These are phyloP conservation scores for Dryas drummondii DNA, from an alignment of 306 rosid genomes.

Conservation along the genomic window DNA sequence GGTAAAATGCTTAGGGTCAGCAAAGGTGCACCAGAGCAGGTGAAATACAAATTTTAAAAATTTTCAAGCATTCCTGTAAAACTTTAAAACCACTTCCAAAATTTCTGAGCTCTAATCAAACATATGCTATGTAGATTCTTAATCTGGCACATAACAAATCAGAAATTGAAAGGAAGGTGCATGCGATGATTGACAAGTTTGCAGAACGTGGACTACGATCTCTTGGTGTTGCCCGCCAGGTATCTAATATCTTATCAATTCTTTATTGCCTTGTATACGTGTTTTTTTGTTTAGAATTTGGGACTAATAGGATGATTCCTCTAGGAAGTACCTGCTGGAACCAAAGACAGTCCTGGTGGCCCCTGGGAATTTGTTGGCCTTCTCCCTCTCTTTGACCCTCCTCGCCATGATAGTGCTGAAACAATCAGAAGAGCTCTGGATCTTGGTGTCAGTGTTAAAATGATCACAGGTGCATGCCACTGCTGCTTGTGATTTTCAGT, in stretches of 20 bases:
- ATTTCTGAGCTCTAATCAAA: background rate
- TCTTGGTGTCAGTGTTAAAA: constrained; percentile 74
- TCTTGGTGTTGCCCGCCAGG: constrained; percentile 65
- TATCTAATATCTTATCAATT: constrained; percentile 5
- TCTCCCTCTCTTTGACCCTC: constrained; percentile 80
- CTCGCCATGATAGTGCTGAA: constrained; percentile 79
- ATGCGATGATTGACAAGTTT: constrained; percentile 57
- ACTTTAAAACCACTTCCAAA: background rate
- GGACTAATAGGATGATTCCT: constrained; percentile 1
- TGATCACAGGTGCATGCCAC: constrained; percentile 61
- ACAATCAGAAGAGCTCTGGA: constrained; percentile 79
- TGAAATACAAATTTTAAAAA: constrained; percentile 12
- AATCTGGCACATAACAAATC: constrained; percentile 58
- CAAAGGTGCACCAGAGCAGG: constrained; percentile 89
- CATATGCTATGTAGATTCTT: constrained; percentile 46
- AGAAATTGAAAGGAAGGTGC: constrained; percentile 53
- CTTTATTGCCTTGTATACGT: background rate
- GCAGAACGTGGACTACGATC: constrained; percentile 80
- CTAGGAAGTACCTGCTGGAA: constrained; percentile 64
- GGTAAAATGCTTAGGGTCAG: constrained; percentile 72
- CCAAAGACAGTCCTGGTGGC: constrained; percentile 65
- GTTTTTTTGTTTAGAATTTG: constrained; percentile 2
- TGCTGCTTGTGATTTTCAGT: too few species aligned
- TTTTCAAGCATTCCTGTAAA: background rate
- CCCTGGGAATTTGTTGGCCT: constrained; percentile 82